phyloP scores from a whole-genome alignment of 169 alveolate species.

The Ichthyophthirius multifiliis region DNA sequence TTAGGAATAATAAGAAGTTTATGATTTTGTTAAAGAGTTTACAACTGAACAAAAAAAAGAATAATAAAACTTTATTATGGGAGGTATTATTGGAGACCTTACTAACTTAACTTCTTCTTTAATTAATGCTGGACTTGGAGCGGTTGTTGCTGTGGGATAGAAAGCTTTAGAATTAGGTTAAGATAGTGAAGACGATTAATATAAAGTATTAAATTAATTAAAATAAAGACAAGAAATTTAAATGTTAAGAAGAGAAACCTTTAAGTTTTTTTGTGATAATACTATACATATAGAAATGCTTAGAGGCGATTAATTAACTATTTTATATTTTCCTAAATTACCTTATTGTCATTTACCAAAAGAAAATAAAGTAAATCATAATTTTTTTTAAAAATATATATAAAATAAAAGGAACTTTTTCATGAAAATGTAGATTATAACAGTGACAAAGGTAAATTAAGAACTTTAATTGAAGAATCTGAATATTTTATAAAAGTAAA shows the following conservation, averaged over 20 bases:
- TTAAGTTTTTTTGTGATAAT: conserved; percentile 17
- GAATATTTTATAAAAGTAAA: conserved; percentile 46
- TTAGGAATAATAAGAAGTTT: conserved; percentile 10
- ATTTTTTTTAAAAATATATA: neutral
- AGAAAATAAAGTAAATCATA: conserved; percentile 42
- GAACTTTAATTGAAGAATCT: conserved; percentile 39
- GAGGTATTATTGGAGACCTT: neutral
- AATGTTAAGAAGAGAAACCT: neutral
- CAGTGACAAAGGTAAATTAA: conserved; percentile 48
- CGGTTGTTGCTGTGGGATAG: neutral
- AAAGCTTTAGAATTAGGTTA: conserved; percentile 9
- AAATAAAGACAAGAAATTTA: neutral
- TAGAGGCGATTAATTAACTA: conserved; percentile 13
- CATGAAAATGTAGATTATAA: conserved; percentile 51
- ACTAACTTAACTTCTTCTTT: neutral
- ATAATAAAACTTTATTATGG: neutral
- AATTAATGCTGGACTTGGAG: neutral
- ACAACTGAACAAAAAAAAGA: conserved; percentile 8
- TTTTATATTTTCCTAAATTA: conserved; percentile 37
- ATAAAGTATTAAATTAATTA: neutral
- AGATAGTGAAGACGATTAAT: neutral
- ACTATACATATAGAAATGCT: conserved; percentile 23
- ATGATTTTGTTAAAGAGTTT: conserved; percentile 14
- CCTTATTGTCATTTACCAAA: conserved; percentile 55
- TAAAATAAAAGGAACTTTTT: conserved; percentile 49